Evolutionary conservation across 305 asterid genomes (phyloP), one percentile per base, ranked within the genome.

Genomic region (Plantago rigida): DNA sequence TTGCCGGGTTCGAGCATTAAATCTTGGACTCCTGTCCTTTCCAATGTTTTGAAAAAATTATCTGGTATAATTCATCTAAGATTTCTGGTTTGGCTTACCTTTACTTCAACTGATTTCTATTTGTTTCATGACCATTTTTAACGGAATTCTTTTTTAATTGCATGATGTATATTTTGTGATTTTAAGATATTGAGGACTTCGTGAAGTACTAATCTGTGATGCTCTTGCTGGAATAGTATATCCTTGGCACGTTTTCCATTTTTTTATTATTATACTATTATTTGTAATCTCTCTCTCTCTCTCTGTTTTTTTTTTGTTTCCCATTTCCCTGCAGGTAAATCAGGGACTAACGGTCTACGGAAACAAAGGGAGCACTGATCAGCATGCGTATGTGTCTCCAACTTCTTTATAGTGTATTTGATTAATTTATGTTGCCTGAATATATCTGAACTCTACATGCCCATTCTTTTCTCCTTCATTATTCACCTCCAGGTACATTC

Each of bases 311-410:
- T 22, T 22, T 22, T 22, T 0, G 1, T 1, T 22, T 5, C 7
- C 64, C 65, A 28, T 61, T 36, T 17, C 34, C 67, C 49, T 73
- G 69, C 73, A 93, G 99, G 97, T 93, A 75, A 93, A 93, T 73
- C 99, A 93, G 74, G 97, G 99, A 22, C 66, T 93, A 55, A 75
- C 89, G 54, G 99, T 93, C 41, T 93, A 93, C 73, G 99, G 99
- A 75, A 93, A 93, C 83, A 93, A 93, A 76, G 99, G 99, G 75
- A 93, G 99, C 84, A 93, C 99, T 67, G 97, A 93, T 77, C 99
- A 93, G 74, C 99, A 93, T 68, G 99, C 96, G 97, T 93, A 78
- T 14, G 96, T 78, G 52, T 52, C 59, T 8, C 71, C 72, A 28
- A 47, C 59, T 66, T 68, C 56, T 14, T 71, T 52, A 10, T 22